These are phyloP conservation scores for Spatholobus suberectus DNA, from an alignment of 306 rosid genomes.

Conservation along the genomic window DNA sequence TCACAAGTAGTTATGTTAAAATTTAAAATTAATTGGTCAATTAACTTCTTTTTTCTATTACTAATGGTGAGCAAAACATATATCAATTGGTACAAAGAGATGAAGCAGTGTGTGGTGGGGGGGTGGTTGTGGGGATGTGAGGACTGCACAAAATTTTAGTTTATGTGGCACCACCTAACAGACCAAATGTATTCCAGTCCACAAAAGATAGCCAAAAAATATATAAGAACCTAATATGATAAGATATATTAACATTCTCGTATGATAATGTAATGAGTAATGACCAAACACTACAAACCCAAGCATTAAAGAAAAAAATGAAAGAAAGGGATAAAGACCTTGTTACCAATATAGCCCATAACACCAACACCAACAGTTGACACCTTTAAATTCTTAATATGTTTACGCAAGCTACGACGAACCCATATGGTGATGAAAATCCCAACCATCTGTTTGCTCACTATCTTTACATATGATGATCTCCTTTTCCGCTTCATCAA, in stretches of 20 bases:
- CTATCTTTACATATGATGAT: slow-evolving; percentile 79
- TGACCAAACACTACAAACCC: neutral
- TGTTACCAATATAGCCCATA: slow-evolving; percentile 98
- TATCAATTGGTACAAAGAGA: too few relatives aligned
- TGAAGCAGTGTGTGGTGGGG: too few relatives aligned
- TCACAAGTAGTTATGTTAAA: neutral
- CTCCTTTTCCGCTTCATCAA: slow-evolving; percentile 80
- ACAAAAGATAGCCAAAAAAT: neutral
- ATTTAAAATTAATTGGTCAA: neutral
- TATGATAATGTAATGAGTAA: neutral
- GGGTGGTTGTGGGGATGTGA: too few relatives aligned
- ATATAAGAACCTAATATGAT: neutral
- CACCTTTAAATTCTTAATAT: slow-evolving; percentile 86
- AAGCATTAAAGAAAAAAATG: neutral
- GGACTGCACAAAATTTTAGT: neutral
- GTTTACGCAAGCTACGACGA: slow-evolving; percentile 84
- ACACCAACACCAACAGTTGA: slow-evolving; percentile 98
- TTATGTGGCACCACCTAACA: neutral
- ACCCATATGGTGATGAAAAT: slow-evolving; percentile 89
- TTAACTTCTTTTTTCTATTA: neutral
- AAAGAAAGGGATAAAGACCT: slow-evolving; percentile 56
- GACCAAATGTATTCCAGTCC: neutral
- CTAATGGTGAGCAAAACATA: neutral
- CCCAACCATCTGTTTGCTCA: slow-evolving; percentile 98
- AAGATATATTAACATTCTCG: too few relatives aligned